phyloP scores from a whole-genome alignment of 768 basidiomycete genomes.

The Pleurotus sapidus region DNA sequence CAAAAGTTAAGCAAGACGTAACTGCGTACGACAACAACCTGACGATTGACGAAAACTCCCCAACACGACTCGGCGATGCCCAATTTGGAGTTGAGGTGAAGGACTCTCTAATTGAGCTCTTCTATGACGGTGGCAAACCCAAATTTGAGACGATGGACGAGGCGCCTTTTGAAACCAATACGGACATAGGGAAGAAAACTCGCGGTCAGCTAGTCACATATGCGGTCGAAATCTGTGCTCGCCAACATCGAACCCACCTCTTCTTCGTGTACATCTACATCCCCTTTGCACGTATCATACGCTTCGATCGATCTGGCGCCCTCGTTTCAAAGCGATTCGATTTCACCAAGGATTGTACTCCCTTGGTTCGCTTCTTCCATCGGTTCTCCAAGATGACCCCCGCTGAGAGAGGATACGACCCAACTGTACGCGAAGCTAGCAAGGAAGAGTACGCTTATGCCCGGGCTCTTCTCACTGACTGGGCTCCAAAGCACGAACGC shows the following conservation, averaged over 20 bases:
- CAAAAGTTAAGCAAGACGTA: slow-evolving; percentile 3
- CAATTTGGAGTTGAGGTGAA: not conserved
- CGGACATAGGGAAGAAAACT: not conserved
- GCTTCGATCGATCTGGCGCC: slow-evolving; percentile 28
- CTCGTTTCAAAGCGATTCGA: slow-evolving; percentile 26
- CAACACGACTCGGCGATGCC: not conserved
- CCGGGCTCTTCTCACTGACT: not conserved
- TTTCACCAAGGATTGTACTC: slow-evolving; percentile 6
- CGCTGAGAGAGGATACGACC: not conserved
- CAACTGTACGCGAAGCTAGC: not conserved
- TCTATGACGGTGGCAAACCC: not conserved
- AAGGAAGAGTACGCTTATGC: not conserved
- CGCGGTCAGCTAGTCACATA: slow-evolving; percentile 22
- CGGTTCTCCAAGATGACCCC: not conserved
- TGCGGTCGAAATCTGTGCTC: slow-evolving; percentile 15
- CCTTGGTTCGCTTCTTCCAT: not conserved
- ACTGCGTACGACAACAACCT: not conserved
- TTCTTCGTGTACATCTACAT: slow-evolving; percentile 25
- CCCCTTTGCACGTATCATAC: slow-evolving; percentile 23
- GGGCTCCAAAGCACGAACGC: not conserved
- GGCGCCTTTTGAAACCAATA: not conserved
- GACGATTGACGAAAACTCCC: not conserved
- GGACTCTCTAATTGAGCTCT: not conserved
- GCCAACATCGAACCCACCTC: slow-evolving; percentile 23
- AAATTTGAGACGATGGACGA: not conserved